A percentile compares a stretch with the other conserved stretches of the same genome.
These are phyloP conservation scores for Tricholoma furcatifolium DNA, from an alignment of 768 basidiomycete genomes.

Conservation along the genomic window DNA sequence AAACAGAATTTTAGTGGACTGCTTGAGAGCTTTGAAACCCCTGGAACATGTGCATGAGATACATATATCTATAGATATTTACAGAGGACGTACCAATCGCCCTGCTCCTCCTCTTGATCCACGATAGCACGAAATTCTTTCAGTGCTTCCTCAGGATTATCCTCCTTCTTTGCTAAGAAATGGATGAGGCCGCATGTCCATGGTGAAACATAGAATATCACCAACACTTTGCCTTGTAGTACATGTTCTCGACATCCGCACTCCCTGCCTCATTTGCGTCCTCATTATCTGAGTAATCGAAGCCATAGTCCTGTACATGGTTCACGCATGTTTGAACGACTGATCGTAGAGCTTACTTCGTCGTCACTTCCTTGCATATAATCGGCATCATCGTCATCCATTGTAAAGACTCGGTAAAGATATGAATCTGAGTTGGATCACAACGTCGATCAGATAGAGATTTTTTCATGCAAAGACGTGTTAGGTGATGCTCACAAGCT, in stretches of 20 bases:
- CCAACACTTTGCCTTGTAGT: constrained; percentile 96
- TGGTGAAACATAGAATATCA: constrained; percentile 8
- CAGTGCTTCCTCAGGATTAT: constrained; percentile 87
- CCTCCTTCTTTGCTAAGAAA: constrained; percentile 82
- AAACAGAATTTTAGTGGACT: constrained; percentile 93
- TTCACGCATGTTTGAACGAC: constrained; percentile 6
- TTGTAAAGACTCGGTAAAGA: constrained; percentile 27
- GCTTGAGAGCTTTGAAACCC: constrained; percentile 99
- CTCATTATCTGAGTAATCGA: constrained; percentile 93
- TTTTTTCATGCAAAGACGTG: neutral
- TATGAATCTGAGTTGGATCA: constrained; percentile 2
- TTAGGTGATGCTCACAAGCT: constrained; percentile 2
- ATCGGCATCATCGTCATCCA: constrained; percentile 95
- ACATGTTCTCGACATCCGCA: constrained; percentile 95
- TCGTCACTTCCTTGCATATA: constrained; percentile 91
- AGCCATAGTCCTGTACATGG: constrained; percentile 77
- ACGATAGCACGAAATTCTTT: constrained; percentile 89
- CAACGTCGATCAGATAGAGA: neutral
- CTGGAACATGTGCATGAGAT: constrained; percentile 37
- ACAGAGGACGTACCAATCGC: constrained; percentile 73
- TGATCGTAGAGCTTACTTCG: constrained; percentile 49
- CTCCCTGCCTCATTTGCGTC: constrained; percentile 78
- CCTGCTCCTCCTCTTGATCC: constrained; percentile 87
- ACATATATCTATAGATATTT: neutral
- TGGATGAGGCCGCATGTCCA: constrained; percentile 5